Percentiles rank a stretch among this genome's conserved stretches.
Conservation (phyloP, 2,329 filamentous ascomycete species). For the Pyrenochaeta sp. region DNA sequence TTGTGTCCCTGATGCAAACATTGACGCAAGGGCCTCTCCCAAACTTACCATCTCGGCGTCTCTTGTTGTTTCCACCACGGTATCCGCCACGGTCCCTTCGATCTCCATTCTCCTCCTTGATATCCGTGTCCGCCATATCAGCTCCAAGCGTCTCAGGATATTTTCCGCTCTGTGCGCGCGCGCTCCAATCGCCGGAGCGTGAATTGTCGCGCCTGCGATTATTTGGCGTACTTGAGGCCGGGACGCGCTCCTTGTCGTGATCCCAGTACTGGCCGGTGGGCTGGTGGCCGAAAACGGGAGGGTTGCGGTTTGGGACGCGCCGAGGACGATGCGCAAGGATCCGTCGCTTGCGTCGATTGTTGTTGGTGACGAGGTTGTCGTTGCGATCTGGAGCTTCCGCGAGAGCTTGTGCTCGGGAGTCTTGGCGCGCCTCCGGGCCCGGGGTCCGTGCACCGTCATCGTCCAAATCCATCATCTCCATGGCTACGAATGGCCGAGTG, state of each 20-base stretch:
- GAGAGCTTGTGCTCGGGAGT: conserved; percentile 12
- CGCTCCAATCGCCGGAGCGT: conserved; percentile 14
- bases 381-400: conserved; percentile 16
- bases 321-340: conserved; percentile 20
- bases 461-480: no score
- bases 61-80: conserved; percentile 37
- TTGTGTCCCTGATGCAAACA: neutral
- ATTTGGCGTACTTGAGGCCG: no score
- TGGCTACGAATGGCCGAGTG: no score
- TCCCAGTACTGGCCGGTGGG: neutral
- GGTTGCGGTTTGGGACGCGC: conserved; percentile 9
- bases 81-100: conserved; percentile 35
- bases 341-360: conserved; percentile 17
- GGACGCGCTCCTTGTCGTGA: no score
- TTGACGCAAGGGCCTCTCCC: neutral
- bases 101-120: conserved; percentile 41
- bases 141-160: conserved; percentile 17
- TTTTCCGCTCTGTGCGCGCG: conserved; percentile 10
- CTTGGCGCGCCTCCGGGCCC: no score
- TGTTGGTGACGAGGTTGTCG: conserved; percentile 18
- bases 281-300: conserved; percentile 5
- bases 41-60: conserved; percentile 42
- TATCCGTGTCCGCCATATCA: conserved; percentile 39
- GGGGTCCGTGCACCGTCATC: no score
- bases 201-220: conserved; percentile 6